phyloP scores from a whole-genome alignment of 1,284 basidiomycete species.

The Trametes hirsuta region DNA sequence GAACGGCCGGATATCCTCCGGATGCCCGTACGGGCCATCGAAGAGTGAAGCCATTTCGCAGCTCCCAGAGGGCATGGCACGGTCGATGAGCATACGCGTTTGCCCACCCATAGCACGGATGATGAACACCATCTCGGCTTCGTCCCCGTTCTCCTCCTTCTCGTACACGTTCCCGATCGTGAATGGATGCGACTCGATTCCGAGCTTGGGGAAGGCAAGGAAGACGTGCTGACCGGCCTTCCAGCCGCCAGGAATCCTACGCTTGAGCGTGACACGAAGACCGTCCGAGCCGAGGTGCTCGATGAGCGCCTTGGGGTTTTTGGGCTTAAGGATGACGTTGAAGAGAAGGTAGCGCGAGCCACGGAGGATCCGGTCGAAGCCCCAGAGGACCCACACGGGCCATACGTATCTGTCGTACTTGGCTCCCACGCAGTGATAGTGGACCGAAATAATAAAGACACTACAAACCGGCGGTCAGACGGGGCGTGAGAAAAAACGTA shows the following conservation, averaged over 20 bases:
- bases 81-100: constrained; percentile 20
- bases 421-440: constrained; percentile 22
- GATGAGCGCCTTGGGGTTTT: constrained; percentile 32
- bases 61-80: constrained; percentile 26
- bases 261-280: constrained; percentile 40
- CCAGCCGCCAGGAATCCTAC: constrained; percentile 45
- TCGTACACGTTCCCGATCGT: constrained; percentile 49
- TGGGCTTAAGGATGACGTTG: constrained; percentile 38
- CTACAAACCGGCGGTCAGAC: background rate
- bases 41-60: constrained; percentile 42
- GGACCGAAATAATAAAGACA: constrained; percentile 21
- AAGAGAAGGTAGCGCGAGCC: constrained; percentile 38
- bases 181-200: constrained; percentile 59
- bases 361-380: constrained; percentile 42
- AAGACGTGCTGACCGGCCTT: constrained; percentile 61
- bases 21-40: constrained; percentile 55
- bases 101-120: constrained; percentile 36
- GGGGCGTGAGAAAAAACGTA: too few relatives aligned
- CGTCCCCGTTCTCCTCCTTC: constrained; percentile 19
- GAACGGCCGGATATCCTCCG: constrained; percentile 45
- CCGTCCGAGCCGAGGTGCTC: constrained; percentile 43
- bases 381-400: constrained; percentile 48
- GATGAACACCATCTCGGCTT: constrained; percentile 49
- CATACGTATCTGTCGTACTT: constrained; percentile 31
- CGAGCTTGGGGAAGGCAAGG: constrained; percentile 49